These are phyloP conservation scores for Nannizziopsis barbatae DNA, from an alignment of 2,329 filamentous ascomycete species.

Conservation along the genomic window DNA sequence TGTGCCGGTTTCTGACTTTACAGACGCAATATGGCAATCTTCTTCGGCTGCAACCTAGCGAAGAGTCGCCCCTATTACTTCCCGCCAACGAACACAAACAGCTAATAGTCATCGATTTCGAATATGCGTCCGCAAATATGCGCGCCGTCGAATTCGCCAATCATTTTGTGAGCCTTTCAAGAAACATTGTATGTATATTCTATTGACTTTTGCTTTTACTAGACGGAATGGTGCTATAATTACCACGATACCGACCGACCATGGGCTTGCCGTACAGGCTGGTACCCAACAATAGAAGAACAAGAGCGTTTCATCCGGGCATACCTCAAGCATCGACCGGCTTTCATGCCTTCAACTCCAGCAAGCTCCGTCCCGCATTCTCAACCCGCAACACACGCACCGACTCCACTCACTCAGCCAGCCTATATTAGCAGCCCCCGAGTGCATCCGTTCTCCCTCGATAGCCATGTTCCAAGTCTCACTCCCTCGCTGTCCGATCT, in stretches of 20 bases:
- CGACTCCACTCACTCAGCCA: constrained; percentile 22
- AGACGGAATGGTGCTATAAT: constrained; percentile 94
- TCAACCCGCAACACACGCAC: constrained; percentile 15
- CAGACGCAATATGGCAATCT: constrained; percentile 98
- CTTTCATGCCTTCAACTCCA: constrained; percentile 24
- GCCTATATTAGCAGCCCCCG: constrained; percentile 19
- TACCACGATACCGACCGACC: constrained; percentile 65
- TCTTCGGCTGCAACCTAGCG: constrained; percentile 58
- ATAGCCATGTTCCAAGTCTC: constrained; percentile 52
- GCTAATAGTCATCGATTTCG: constrained; percentile 94
- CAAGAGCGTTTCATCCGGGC: constrained; percentile 75
- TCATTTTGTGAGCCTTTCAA: constrained; percentile 57
- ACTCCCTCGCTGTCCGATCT: constrained; percentile 40
- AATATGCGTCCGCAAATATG: constrained; percentile 84
- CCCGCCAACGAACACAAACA: constrained; percentile 93
- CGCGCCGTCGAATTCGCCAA: constrained; percentile 89
- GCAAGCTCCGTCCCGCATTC: background rate
- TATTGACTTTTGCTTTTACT: background rate
- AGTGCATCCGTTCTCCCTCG: constrained; percentile 63
- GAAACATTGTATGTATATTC: no score
- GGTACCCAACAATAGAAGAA: constrained; percentile 69
- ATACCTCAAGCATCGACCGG: constrained; percentile 72
- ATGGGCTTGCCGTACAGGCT: constrained; percentile 54
- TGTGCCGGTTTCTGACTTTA: constrained; percentile 13
- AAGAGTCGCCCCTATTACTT: constrained; percentile 72